These are phyloP conservation scores for Athelia psychrophila DNA, from an alignment of 1,284 basidiomycete genomes.

Conservation along the genomic window DNA sequence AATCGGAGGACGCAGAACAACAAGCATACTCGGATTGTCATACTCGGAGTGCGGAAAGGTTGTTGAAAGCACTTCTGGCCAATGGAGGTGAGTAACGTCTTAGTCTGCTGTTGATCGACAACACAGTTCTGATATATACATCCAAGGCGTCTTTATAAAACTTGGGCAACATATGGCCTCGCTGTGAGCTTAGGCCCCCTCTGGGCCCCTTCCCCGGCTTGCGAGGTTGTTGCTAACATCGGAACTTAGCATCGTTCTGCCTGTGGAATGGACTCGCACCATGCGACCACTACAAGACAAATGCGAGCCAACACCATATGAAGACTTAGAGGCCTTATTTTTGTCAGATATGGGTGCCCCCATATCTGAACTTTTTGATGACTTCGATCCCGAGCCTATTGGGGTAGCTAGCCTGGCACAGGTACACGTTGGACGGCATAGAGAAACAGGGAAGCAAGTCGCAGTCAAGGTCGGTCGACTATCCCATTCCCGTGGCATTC, in stretches of 20 bases:
- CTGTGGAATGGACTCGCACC: slow-evolving; percentile 74
- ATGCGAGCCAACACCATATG: slow-evolving; percentile 76
- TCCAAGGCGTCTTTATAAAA: slow-evolving; percentile 85
- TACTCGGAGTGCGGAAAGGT: slow-evolving; percentile 72
- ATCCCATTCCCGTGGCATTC: neutral
- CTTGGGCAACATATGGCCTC: slow-evolving; percentile 88
- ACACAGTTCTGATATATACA: neutral
- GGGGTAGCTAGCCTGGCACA: slow-evolving; percentile 95
- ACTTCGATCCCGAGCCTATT: slow-evolving; percentile 89
- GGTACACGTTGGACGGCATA: slow-evolving; percentile 85
- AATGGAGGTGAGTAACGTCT: slow-evolving; percentile 69
- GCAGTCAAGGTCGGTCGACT: slow-evolving; percentile 76
- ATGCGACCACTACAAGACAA: slow-evolving; percentile 80
- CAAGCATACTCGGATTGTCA: slow-evolving; percentile 78
- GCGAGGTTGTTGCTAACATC: no score
- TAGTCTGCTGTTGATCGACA: neutral
- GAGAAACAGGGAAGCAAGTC: slow-evolving; percentile 70
- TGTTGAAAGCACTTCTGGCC: slow-evolving; percentile 76
- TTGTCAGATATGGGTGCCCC: slow-evolving; percentile 67
- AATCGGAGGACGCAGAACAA: slow-evolving; percentile 51
- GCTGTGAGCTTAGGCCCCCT: slow-evolving; percentile 37
- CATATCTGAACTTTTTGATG: slow-evolving; percentile 68
- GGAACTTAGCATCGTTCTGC: slow-evolving; percentile 68
- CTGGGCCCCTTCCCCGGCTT: neutral
- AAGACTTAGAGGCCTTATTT: slow-evolving; percentile 70